phyloP scores from a whole-genome alignment of 1,284 basidiomycete species.

The Malassezia dermatis region DNA sequence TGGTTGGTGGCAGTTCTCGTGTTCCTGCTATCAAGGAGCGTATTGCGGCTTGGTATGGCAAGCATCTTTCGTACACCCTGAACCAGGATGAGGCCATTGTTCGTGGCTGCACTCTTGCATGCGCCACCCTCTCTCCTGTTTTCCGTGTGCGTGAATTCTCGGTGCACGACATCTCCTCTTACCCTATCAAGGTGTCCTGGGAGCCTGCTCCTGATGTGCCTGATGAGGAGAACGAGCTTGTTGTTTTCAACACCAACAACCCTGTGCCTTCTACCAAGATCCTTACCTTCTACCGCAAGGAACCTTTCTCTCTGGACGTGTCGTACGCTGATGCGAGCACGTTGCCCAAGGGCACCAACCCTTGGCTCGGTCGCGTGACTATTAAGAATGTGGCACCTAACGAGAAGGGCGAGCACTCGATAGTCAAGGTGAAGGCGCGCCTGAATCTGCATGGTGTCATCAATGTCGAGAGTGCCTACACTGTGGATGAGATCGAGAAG shows the following conservation, averaged over 20 bases:
- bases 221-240: slow-evolving; percentile 47
- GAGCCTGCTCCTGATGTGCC: slow-evolving; percentile 43
- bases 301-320: slow-evolving; percentile 43
- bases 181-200: slow-evolving; percentile 48
- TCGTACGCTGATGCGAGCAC: slow-evolving; percentile 34
- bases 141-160: slow-evolving; percentile 46
- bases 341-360: slow-evolving; percentile 41
- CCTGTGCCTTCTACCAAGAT: slow-evolving; percentile 48
- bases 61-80: slow-evolving; percentile 40
- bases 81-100: slow-evolving; percentile 47
- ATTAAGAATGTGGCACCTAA: slow-evolving; percentile 46
- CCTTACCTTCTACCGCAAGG: slow-evolving; percentile 48
- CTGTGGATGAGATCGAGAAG: slow-evolving; percentile 47
- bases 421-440: slow-evolving; percentile 48
- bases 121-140: slow-evolving; percentile 46
- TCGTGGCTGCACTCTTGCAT: slow-evolving; percentile 45
- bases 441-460: slow-evolving; percentile 46
- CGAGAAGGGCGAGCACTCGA: slow-evolving; percentile 44
- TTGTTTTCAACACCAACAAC: slow-evolving; percentile 47
- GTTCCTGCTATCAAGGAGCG: slow-evolving; percentile 44
- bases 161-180: slow-evolving; percentile 44
- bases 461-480: slow-evolving; percentile 46
- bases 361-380: slow-evolving; percentile 41
- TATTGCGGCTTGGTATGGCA: slow-evolving; percentile 35
- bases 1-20: slow-evolving; percentile 45